Evolutionary conservation across 495 filamentous ascomycete genomes (phyloP), one percentile per base, ranked within the genome.

Genomic region (Daldinia concentrica): DNA sequence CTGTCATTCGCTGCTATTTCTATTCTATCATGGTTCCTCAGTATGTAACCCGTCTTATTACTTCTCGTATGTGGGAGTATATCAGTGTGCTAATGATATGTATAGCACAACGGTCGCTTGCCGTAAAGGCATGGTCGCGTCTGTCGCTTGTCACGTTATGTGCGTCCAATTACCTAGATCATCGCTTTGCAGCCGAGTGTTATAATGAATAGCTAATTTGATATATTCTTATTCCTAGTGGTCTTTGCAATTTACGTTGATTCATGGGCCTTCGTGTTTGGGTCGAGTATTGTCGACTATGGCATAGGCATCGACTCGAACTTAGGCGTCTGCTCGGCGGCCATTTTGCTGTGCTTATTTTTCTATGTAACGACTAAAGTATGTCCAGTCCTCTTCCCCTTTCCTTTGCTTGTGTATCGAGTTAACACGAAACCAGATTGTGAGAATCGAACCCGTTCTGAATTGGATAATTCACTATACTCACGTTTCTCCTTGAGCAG

Each of bases 301-400:
- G 84, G 83, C 29, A 76, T 85, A 45, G 84, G 83, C 2, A 76
- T 86, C 22, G 78, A 85, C 32, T 74, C 76, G 50, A 83, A 77
- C 32, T 41, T 70, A 3, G 59, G 72, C 8, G 75, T 82, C 22
- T 88, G 86, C 77, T 78, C 80, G n/a, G 77, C 78, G 6, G 83
- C 82, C 41, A 84, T 88, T 6, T 52, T 87, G 26, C 69, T 86
- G 4, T 88, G 83, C 69, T 74, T 83, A 27, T 76, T 79, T 34
- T 88, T 78, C 74, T 88, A 88, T 67, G 77, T 87, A 60, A 84
- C 83, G 0, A 86, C 84, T 0, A 88, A 88, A 79, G 83, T 86
- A 15, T 26, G 69, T 72, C n/a, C 27, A 24, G 4, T 30, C 51
- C 5, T 29, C 11, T 14, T 7, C 24, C 22, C 15, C 14, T 11